phyloP scores from a whole-genome alignment of 2,329 filamentous ascomycete species.

The Sporothrix globosa region DNA sequence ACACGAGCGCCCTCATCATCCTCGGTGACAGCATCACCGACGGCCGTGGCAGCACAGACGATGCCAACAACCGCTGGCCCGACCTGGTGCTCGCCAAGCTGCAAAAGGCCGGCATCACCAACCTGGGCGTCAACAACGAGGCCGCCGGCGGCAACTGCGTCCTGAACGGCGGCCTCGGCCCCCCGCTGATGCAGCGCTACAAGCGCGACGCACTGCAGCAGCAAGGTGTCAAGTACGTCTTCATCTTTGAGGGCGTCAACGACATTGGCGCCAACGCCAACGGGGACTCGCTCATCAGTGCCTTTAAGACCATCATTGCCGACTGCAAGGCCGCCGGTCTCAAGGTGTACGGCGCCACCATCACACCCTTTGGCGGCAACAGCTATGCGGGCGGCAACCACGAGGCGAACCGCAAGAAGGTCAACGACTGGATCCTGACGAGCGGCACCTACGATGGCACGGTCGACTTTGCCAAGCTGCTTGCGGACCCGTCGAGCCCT shows the following conservation, averaged over 20 bases:
- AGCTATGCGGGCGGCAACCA: slow-evolving; percentile 58
- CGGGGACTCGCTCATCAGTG: slow-evolving; percentile 56
- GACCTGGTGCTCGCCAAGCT: slow-evolving; percentile 55
- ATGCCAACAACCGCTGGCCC: slow-evolving; percentile 55
- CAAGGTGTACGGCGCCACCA: slow-evolving; percentile 64
- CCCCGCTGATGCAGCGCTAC: slow-evolving; percentile 62
- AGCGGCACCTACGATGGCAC: slow-evolving; percentile 62
- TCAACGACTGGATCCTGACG: slow-evolving; percentile 65
- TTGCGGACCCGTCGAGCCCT: slow-evolving; percentile 55
- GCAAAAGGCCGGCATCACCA: slow-evolving; percentile 50
- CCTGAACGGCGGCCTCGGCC: slow-evolving; percentile 64
- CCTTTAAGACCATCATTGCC: slow-evolving; percentile 60
- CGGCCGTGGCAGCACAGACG: slow-evolving; percentile 61
- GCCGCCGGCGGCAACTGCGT: slow-evolving; percentile 71
- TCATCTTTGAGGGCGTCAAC: slow-evolving; percentile 71
- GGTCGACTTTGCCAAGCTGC: slow-evolving; percentile 63
- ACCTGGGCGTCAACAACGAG: slow-evolving; percentile 64
- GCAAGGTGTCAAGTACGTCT: slow-evolving; percentile 60
- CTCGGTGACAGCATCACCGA: slow-evolving; percentile 71
- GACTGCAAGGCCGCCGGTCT: slow-evolving; percentile 59
- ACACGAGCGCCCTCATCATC: slow-evolving; percentile 54
- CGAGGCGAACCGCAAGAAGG: slow-evolving; percentile 58
- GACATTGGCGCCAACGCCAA: slow-evolving; percentile 62
- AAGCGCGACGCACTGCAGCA: slow-evolving; percentile 66
- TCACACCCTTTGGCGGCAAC: slow-evolving; percentile 62